Conservation (phyloP, 2,329 filamentous ascomycete genomes). For the Pseudogymnoascus sp. region DNA sequence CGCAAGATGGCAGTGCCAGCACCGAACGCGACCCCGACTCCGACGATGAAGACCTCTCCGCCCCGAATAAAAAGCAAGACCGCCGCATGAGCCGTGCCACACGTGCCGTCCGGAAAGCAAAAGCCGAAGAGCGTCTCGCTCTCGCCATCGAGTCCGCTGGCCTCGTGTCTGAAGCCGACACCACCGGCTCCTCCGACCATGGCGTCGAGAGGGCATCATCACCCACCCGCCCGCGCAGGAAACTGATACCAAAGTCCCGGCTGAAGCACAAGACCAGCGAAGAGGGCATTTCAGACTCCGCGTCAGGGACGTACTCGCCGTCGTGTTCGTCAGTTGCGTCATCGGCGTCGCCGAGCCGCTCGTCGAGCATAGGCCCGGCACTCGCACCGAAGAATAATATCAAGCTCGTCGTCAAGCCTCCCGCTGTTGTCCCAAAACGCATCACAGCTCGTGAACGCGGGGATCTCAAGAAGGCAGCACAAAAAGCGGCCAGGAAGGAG, state of each 20-base stretch:
- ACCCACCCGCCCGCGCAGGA: not conserved
- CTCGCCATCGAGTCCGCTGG: not conserved
- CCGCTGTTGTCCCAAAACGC: not conserved
- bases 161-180: not conserved
- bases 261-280: not conserved
- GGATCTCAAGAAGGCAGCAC: conserved; percentile 19
- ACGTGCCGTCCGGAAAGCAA: conserved; percentile 11
- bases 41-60: conserved; percentile 39
- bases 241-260: conserved; percentile 7
- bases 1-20: conserved; percentile 39
- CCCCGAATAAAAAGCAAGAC: conserved; percentile 41
- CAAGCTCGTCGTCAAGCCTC: conserved; percentile 3
- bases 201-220: not conserved
- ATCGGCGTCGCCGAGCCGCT: not conserved
- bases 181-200: not conserved
- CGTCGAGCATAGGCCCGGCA: not conserved
- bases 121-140: not conserved
- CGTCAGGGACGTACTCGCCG: not conserved
- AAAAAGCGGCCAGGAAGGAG: conserved; percentile 18
- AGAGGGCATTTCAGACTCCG: not conserved
- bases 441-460: conserved; percentile 17
- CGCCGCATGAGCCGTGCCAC: conserved; percentile 13
- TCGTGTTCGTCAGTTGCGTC: not conserved
- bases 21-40: conserved; percentile 44
- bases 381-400: not conserved